Evolutionary conservation across 306 rosid species (phyloP), one percentile per base, ranked within the genome.

Genomic region (Glycine tomentella): DNA sequence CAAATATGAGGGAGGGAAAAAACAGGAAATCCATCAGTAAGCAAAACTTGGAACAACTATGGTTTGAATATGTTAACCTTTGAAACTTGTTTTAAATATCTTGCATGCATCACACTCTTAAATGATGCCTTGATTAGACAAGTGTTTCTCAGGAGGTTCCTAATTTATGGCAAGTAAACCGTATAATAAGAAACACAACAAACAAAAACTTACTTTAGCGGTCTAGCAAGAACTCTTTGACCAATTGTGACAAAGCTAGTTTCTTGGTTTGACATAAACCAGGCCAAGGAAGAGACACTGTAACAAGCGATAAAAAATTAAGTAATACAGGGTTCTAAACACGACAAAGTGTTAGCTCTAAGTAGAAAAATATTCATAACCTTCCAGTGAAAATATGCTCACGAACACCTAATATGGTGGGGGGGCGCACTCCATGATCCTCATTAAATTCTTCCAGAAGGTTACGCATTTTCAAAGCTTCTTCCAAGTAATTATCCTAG

Each of bases 261-360:
- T 88, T 95, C 99, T 90, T 95, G 99, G 86, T 95, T 95, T 82
- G 99, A 93, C 99, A 95, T 95, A 86, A 95, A 95, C 99, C 99
- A 95, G 74, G 99, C 99, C 87, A 93, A 84, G 53, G 99, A 95
- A 45, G 99, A 95, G 51, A 93, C 99, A 93, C 98, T 95, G 97
- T 77, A 81, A 67, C 68, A 70, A 57, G 76, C 53, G 11, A 66
- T 74, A 62, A 84, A 25, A 25, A 76, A 61, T 72, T 71, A 57
- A 74, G 53, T 65, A 75, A 52, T 55, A 79, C 36, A 59, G 74
- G 44, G 50, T 46, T 25, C 51, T 5, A 45, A 62, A 57, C 58
- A 72, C 59, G 72, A 59, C 74, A 6, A 73, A 52, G 52, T 64
- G 50, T 38, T 38, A 65, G 71, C 75, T 56, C 79, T 63, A 55